Base-by-base conservation (phyloP, 805 yeast species). In the Wickerhamomyces bisporus region DNA sequence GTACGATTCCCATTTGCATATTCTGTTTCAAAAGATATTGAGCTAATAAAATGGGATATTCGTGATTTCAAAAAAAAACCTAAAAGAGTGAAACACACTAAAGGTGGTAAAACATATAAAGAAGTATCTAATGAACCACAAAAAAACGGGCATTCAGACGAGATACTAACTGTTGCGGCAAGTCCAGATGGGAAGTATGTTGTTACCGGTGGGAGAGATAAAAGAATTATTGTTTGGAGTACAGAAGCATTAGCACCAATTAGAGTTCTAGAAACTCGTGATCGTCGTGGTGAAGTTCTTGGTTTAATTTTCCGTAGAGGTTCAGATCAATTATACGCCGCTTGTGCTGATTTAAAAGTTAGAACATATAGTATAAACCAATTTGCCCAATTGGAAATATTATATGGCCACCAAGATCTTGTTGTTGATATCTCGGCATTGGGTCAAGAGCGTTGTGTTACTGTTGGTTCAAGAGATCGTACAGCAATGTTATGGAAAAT, bases 401-500 rank as follows among this genome's bases (percentile, higher is more conserved):
- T 93, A 32, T 93, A 86, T 58, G 98, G 98, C 3, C 98, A 93
- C 62, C 98, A 93, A 65, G 98, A 93, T 57, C 68, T 76, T 38
- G 89, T 91, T 32, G 73, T 75, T 30, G 97, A 81, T 54, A 81
- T 93, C 38, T 66, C 87, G 17, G 87, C 97, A 0, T 66, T 93
- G 43, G 75, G 77, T 9, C 79, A 80, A 60, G 98, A 93, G 56
- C 77, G 96, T 41, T 93, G 98, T 68, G 89, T 93, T 14, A 86
- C 95, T 19, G 98, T 91, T 24, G 98, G 98, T 14, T 73, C 95
- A 3, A 77, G 98, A 51, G 98, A 93, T 63, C 80, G 94, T 53
- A 86, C 96, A 5, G 96, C 91, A 9, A 83, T 94, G 81, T 68
- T 86, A 52, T 93, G 98, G 98, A 93, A 93, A 60, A 87, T 93